Percentiles rank a stretch among this genome's conserved stretches.
These are phyloP conservation scores for Saraca asoca DNA, from an alignment of 331 rosid genomes.

Conservation along the genomic window DNA sequence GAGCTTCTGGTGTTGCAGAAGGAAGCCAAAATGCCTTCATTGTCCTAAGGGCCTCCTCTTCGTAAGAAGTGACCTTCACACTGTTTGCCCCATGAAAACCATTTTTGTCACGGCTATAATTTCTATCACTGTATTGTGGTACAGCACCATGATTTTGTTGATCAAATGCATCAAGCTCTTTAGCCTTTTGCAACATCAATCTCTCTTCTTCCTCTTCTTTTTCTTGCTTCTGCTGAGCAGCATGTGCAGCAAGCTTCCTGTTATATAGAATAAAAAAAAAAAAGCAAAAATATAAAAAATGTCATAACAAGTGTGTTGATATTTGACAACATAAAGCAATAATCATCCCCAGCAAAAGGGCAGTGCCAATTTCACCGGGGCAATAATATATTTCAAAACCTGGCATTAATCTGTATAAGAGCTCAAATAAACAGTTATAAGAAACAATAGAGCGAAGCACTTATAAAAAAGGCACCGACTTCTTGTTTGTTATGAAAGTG, in stretches of 20 bases:
- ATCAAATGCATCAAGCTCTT: conserved; percentile 94
- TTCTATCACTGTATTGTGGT: conserved; percentile 81
- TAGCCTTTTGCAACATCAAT: conserved; percentile 72
- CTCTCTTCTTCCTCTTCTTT: conserved; percentile 84
- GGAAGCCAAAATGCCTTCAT: conserved; percentile 99
- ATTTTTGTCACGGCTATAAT: conserved; percentile 67
- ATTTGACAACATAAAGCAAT: neutral
- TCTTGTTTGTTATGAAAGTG: conserved; percentile 5
- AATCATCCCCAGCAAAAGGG: neutral
- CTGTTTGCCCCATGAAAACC: conserved; percentile 98
- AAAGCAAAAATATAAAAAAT: conserved; percentile 6
- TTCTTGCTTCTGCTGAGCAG: conserved; percentile 83
- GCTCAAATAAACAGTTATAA: conserved; percentile 18
- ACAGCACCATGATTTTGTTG: conserved; percentile 97
- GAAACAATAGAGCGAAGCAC: neutral
- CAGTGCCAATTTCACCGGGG: neutral
- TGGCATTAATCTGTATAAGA: conserved; percentile 21
- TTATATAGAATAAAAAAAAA: neutral
- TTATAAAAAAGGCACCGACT: neutral
- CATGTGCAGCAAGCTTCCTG: conserved; percentile 83
- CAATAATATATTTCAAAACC: conserved; percentile 5
- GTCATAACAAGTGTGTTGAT: conserved; percentile 16
- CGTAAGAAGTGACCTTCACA: conserved; percentile 90
- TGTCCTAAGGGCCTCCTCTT: conserved; percentile 96
- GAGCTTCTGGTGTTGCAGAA: conserved; percentile 87